Percentiles rank a stretch among this genome's conserved stretches.
phyloP scores from a whole-genome alignment of 2,329 filamentous ascomycete genomes.

The Waltergamsia citrina region DNA sequence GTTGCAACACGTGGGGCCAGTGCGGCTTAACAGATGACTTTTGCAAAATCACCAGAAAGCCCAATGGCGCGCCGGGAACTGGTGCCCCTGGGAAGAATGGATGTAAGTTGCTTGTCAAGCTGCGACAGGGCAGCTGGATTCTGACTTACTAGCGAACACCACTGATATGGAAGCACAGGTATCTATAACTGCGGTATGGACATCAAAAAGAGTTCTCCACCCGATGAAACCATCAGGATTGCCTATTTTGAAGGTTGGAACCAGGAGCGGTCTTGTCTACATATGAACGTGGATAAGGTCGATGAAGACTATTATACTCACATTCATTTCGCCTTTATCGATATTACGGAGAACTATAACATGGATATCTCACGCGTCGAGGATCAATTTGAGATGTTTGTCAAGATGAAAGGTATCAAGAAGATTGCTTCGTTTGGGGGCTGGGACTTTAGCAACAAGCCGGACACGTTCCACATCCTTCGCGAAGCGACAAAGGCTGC shows the following conservation, averaged over 20 bases:
- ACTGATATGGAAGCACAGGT: constrained; percentile 7
- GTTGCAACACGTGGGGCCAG: constrained; percentile 31
- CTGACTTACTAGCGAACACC: too few relatives aligned
- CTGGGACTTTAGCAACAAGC: constrained; percentile 19
- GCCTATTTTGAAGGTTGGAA: constrained; percentile 24
- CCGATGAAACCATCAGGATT: constrained; percentile 10
- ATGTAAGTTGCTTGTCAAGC: constrained; percentile 6
- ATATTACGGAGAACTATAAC: constrained; percentile 2
- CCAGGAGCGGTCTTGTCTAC: constrained; percentile 14
- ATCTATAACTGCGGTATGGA: constrained; percentile 21
- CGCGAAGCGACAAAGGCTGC: constrained; percentile 16
- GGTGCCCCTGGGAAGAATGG: constrained; percentile 16
- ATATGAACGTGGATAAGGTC: constrained; percentile 11
- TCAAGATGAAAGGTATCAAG: constrained; percentile 5
- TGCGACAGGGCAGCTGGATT: too few relatives aligned
- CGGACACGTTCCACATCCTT: constrained; percentile 15
- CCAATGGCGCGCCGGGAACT: constrained; percentile 15
- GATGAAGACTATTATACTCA: constrained; percentile 5
- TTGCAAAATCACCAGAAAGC: constrained; percentile 24
- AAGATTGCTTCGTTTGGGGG: constrained; percentile 24
- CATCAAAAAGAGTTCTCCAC: constrained; percentile 16
- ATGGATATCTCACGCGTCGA: not conserved
- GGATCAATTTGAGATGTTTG: constrained; percentile 4
- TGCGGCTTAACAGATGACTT: constrained; percentile 34
- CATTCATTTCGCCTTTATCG: constrained; percentile 18